Evolutionary conservation across 1,284 basidiomycete species (phyloP).

Genomic region (Trametes hirsuta): DNA sequence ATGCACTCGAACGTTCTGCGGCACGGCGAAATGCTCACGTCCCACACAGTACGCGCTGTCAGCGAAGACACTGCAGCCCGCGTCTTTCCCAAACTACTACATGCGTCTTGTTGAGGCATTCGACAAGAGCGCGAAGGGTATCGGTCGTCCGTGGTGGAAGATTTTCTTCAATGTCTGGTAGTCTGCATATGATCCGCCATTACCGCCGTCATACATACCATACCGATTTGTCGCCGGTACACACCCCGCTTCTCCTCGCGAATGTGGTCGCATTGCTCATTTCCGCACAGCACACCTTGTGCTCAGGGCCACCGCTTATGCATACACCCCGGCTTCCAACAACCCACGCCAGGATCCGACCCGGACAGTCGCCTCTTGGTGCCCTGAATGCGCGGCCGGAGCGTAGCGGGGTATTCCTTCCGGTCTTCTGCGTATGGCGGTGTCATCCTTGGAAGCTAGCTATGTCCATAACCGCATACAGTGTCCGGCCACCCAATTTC

Average conservation of each 20-base stretch:
- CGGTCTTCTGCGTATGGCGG: too few relatives aligned
- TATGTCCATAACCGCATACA: too few relatives aligned
- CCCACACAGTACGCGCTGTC: conserved; percentile 63
- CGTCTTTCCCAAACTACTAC: conserved; percentile 73
- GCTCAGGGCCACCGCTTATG: background rate
- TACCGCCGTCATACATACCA: background rate
- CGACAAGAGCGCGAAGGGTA: conserved; percentile 73
- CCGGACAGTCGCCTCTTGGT: too few relatives aligned
- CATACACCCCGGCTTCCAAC: too few relatives aligned
- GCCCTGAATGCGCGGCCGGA: too few relatives aligned
- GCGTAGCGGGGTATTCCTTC: too few relatives aligned
- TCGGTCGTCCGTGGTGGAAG: conserved; percentile 79
- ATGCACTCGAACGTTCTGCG: background rate
- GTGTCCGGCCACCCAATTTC: too few relatives aligned
- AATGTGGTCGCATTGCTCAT: conserved; percentile 2
- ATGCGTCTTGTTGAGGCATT: conserved; percentile 69
- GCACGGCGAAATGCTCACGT: background rate
- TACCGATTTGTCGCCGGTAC: background rate
- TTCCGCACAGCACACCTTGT: background rate
- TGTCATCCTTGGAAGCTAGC: too few relatives aligned
- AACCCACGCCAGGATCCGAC: too few relatives aligned
- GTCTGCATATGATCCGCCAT: conserved; percentile 4
- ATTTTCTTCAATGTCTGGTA: conserved; percentile 78
- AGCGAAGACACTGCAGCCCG: conserved; percentile 62
- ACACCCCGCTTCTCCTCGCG: background rate